Conservation (phyloP, 371 early-diverging fungal species). For the Rhizopus arrhizus region DNA sequence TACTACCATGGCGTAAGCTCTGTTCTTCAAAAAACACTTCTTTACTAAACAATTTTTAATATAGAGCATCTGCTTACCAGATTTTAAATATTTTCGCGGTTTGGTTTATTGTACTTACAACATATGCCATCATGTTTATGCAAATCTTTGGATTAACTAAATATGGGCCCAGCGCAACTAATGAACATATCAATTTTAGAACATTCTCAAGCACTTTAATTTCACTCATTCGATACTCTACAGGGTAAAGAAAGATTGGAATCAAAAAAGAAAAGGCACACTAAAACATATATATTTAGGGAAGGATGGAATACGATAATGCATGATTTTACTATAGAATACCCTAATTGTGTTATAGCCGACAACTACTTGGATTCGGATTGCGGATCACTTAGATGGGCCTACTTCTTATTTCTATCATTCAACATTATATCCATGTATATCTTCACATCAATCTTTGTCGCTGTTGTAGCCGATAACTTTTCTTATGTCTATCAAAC, state of each 20-base stretch:
- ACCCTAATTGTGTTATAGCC: conserved; percentile 63
- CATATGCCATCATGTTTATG: conserved; percentile 73
- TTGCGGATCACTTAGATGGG: conserved; percentile 67
- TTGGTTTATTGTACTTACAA: conserved; percentile 68
- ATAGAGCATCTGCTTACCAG: conserved; percentile 59
- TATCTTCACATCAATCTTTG: conserved; percentile 74
- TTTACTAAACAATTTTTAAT: neutral
- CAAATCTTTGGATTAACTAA: conserved; percentile 73
- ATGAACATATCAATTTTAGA: conserved; percentile 67
- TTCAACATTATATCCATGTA: conserved; percentile 80
- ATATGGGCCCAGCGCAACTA: conserved; percentile 58
- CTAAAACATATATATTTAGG: conserved; percentile 29
- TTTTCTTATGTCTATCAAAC: conserved; percentile 74
- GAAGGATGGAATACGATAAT: conserved; percentile 77
- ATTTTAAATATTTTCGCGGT: conserved; percentile 68
- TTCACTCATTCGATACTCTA: conserved; percentile 68
- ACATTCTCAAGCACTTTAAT: conserved; percentile 58
- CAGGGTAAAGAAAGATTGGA: conserved; percentile 50
- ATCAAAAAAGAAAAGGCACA: neutral
- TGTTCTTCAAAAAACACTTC: neutral
- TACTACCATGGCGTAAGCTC: conserved; percentile 66
- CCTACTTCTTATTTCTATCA: conserved; percentile 65
- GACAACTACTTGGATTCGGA: conserved; percentile 61
- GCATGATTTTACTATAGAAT: conserved; percentile 68
- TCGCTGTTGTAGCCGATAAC: conserved; percentile 73